Conservation (phyloP, 345 rosid species). For the Turnera subulata region DNA sequence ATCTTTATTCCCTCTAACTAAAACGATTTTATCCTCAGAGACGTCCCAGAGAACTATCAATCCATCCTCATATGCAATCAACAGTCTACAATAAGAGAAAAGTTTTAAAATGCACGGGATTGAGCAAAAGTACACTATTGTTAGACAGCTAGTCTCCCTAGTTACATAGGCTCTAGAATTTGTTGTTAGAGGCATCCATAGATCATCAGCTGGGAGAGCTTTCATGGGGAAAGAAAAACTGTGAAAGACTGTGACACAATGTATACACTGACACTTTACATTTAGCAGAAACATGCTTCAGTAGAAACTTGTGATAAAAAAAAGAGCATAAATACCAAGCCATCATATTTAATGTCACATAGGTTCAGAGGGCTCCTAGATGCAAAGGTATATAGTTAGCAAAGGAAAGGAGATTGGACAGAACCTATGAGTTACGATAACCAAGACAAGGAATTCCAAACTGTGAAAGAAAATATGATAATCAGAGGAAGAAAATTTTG, state of each 20-base stretch:
- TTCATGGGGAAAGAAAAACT: not conserved
- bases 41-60: slow-evolving; percentile 25
- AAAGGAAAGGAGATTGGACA: not conserved
- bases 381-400: not conserved
- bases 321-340: slow-evolving; percentile 2
- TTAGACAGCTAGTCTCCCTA: not conserved
- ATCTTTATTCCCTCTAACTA: slow-evolving; percentile 24
- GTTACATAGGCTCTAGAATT: not conserved
- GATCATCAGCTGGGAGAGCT: not conserved
- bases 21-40: slow-evolving; percentile 21
- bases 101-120: slow-evolving; percentile 1
- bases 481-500: not conserved
- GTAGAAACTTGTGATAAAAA: not conserved
- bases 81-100: slow-evolving; percentile 14
- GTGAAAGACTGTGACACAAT: not conserved
- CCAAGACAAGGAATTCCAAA: not conserved
- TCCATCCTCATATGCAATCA: slow-evolving; percentile 28
- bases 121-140: not conserved
- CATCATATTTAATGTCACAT: slow-evolving; percentile 1
- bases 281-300: not conserved
- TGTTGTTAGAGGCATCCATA: not conserved
- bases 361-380: slow-evolving; percentile 11
- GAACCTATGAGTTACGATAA: slow-evolving; percentile 1
- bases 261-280: too few relatives aligned
- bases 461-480: not conserved